Conservation (phyloP, 768 basidiomycete genomes). For the Pleurotus citrinopileatus region DNA sequence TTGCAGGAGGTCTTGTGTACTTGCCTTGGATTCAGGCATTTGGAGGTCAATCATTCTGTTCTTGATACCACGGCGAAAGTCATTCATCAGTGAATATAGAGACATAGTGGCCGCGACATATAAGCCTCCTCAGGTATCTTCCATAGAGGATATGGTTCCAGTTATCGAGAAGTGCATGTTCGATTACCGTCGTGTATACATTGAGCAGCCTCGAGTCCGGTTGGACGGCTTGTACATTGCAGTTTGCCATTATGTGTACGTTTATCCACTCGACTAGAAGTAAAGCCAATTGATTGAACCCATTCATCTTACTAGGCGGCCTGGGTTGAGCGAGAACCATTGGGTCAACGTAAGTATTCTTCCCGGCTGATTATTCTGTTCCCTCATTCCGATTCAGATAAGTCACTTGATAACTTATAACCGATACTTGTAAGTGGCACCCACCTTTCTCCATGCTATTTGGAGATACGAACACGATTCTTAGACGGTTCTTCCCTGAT, state of each 20-base stretch:
- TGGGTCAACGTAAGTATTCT: constrained; percentile 75
- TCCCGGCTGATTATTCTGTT: constrained; percentile 11
- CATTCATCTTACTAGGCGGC: constrained; percentile 42
- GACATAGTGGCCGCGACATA: constrained; percentile 64
- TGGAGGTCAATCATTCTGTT: constrained; percentile 64
- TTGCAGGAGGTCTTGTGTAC: constrained; percentile 68
- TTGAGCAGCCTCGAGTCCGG: constrained; percentile 84
- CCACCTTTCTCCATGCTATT: not conserved
- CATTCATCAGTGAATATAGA: constrained; percentile 32
- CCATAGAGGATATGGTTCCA: constrained; percentile 42
- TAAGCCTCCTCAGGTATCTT: constrained; percentile 70
- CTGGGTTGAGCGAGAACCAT: constrained; percentile 75
- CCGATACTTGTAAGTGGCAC: constrained; percentile 76
- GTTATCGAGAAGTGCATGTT: constrained; percentile 51
- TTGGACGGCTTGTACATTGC: constrained; percentile 90
- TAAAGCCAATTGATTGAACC: constrained; percentile 6
- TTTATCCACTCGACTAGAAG: constrained; percentile 14
- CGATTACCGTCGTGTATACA: constrained; percentile 73
- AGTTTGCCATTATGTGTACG: constrained; percentile 84
- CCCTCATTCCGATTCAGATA: constrained; percentile 40
- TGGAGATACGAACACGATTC: not conserved
- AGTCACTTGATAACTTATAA: constrained; percentile 90
- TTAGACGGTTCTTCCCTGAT: constrained; percentile 82
- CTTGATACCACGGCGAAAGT: not conserved
- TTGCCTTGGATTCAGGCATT: constrained; percentile 66